Percentiles rank a stretch among this genome's conserved stretches.
Evolutionary conservation across 305 asterid species (phyloP).

Genomic region (Fraxinus albicans): DNA sequence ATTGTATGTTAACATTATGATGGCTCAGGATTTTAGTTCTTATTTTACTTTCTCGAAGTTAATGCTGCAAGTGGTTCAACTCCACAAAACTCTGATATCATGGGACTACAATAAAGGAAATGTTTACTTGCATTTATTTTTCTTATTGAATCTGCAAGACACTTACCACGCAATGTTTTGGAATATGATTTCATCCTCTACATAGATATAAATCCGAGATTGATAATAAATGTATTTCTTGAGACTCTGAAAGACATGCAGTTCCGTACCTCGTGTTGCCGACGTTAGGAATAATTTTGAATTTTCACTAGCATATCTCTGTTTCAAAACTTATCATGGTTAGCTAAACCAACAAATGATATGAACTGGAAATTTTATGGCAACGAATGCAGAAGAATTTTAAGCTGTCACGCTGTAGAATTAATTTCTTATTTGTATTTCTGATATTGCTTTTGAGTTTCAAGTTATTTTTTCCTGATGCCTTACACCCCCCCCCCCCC

Average conservation of each 20-base stretch:
- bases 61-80: not conserved
- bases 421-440: not conserved
- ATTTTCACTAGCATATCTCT: constrained; percentile 7
- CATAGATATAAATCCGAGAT: constrained; percentile 1
- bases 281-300: constrained; percentile 14
- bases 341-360: not conserved
- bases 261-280: not conserved
- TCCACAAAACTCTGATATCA: not conserved
- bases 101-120: not conserved
- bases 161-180: not conserved
- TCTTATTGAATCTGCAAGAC: constrained; percentile 3
- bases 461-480: not conserved
- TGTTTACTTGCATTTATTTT: not conserved
- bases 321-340: not conserved
- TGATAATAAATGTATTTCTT: not conserved
- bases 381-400: not conserved
- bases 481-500: not conserved
- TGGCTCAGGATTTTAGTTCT: not conserved
- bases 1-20: not conserved
- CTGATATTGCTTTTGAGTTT: not conserved
- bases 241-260: constrained; percentile 11
- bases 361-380: constrained; percentile 17
- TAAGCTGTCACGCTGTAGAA: constrained; percentile 16
- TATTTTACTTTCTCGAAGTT: constrained; percentile 3
- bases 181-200: not conserved